Evolutionary conservation across 306 rosid species (phyloP).

Genomic region (Luffa aegyptiaca): DNA sequence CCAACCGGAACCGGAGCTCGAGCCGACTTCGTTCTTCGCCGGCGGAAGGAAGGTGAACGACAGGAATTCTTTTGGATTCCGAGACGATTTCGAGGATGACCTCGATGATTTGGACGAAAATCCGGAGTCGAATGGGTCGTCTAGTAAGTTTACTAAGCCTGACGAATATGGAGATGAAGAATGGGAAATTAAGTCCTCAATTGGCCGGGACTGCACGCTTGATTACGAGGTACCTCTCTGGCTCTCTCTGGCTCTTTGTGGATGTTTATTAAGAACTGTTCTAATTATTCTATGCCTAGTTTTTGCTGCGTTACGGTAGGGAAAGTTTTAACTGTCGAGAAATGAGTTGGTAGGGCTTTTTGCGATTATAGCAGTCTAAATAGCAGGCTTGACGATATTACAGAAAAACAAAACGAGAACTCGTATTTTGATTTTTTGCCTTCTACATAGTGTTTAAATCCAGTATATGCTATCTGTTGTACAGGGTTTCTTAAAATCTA

Average conservation of each 20-base stretch:
- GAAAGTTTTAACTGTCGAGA: background rate
- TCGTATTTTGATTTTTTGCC: background rate
- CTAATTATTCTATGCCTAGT: background rate
- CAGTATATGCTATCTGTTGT: background rate
- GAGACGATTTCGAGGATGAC: constrained; percentile 20
- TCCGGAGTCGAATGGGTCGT: constrained; percentile 3
- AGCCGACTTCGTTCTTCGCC: constrained; percentile 4
- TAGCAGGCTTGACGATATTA: background rate
- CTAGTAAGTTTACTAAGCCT: constrained; percentile 25
- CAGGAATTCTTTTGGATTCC: background rate
- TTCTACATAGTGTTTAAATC: background rate
- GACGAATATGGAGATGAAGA: constrained; percentile 67
- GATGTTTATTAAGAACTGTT: background rate
- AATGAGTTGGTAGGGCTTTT: background rate
- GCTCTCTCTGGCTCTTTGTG: background rate
- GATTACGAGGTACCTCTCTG: constrained; percentile 58
- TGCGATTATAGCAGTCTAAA: background rate
- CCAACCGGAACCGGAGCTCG: constrained; percentile 26
- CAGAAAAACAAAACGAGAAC: background rate
- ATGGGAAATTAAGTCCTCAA: constrained; percentile 65
- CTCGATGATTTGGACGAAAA: constrained; percentile 29
- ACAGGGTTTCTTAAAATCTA: background rate
- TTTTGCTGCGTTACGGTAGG: background rate
- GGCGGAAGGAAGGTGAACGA: background rate
- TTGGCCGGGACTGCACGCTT: constrained; percentile 77